These are phyloP conservation scores for Psilocybe azurescens DNA, from an alignment of 768 basidiomycete genomes.

Conservation along the genomic window DNA sequence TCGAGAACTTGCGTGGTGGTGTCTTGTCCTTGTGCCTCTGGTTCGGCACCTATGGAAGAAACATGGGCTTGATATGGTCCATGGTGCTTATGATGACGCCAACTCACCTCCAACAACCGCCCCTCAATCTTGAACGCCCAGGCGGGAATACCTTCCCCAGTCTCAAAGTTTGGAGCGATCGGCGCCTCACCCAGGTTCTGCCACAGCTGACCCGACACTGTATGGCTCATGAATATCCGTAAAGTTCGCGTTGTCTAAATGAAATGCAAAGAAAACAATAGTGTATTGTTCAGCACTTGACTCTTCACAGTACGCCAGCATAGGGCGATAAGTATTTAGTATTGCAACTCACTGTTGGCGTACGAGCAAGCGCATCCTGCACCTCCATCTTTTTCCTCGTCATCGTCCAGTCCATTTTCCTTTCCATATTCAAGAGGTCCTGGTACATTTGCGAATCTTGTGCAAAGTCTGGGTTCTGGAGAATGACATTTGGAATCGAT, in stretches of 20 bases:
- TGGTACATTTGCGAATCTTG: constrained; percentile 88
- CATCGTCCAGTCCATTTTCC: constrained; percentile 95
- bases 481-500: constrained; percentile 75
- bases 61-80: neutral
- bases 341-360: constrained; percentile 59
- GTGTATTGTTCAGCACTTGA: neutral
- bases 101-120: constrained; percentile 76
- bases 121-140: constrained; percentile 92
- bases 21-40: constrained; percentile 67
- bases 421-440: constrained; percentile 86
- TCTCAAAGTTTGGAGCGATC: constrained; percentile 64
- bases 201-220: constrained; percentile 86
- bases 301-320: neutral
- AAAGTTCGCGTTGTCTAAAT: constrained; percentile 80
- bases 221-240: constrained; percentile 87
- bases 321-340: neutral
- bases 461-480: constrained; percentile 76
- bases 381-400: constrained; percentile 89
- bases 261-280: neutral
- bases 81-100: neutral
- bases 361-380: constrained; percentile 82
- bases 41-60: constrained; percentile 52
- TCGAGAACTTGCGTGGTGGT: constrained; percentile 80
- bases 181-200: constrained; percentile 55
- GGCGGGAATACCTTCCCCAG: constrained; percentile 87